Base-by-base conservation (phyloP, 108 stramenopile genomes). In the Stephanodiscus minutulus region DNA sequence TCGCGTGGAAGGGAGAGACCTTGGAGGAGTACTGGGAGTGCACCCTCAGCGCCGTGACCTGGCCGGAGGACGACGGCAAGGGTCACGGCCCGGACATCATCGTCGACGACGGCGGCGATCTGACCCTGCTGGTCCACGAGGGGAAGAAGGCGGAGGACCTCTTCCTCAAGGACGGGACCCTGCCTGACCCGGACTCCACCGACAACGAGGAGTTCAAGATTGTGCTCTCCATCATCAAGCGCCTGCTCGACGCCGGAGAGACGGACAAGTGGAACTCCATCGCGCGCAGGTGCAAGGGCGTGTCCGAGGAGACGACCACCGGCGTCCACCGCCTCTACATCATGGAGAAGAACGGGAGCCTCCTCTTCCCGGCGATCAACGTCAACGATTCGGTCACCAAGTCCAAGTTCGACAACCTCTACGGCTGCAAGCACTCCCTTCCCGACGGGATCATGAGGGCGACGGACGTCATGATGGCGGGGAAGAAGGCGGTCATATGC, bases 331-430 rank as follows among this genome's bases (percentile, higher is more conserved):
- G 99, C 84, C 92, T 99, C 11, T 98, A 98, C 91, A 86, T 89
- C 73, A 99, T 99, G 99, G 97, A 97, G 88, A 97, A 98, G 92
- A 85, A 81, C 68, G 93, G 94, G 72, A 83, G 87, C 61, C 97
- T 99, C 27, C 94, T 99, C 72, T 98, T 99, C 94, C 96, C 99
- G 35, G 97, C 97, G 79, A 98, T 99, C 94, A 99, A 99, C 81
- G 99, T 99, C 72, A 99, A 99, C 89, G 99, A 99, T 89, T 96
- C 94, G 35, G 99, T 99, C 65, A 99, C 99, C 90, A 99, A 99
- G 94, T 98, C 97, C 86, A 99, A 99, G 84, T 99, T 99, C 86
- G 99, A 99, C 91, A 99, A 99, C 95, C 85, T 99, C 54, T 99
- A 99, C 85, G 99, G 99, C 73, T 99, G 99, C 97, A 98, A 98